These are phyloP conservation scores for Trichoderma sp. DNA, from an alignment of 2,329 filamentous ascomycete species.

Conservation along the genomic window DNA sequence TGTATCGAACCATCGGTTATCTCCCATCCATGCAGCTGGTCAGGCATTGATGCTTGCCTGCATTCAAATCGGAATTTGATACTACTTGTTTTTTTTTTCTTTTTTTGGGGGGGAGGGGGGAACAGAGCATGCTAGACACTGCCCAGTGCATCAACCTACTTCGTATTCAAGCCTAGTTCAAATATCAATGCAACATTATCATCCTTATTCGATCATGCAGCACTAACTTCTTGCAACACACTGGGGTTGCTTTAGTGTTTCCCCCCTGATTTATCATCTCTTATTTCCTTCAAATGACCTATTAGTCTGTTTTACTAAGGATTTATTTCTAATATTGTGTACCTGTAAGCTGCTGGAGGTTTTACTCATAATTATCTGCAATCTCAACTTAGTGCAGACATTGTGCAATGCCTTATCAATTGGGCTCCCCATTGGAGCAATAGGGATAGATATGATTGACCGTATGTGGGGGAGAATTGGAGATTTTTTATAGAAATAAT, in stretches of 20 bases:
- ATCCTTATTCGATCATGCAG: neutral
- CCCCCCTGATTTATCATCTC: neutral
- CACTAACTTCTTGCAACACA: neutral
- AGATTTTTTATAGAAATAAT: neutral
- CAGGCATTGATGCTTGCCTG: neutral
- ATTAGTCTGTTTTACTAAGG: neutral
- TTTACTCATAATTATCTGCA: neutral
- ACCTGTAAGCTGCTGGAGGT: neutral
- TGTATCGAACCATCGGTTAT: conserved; percentile 13
- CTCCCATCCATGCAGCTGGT: neutral
- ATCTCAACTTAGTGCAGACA: neutral
- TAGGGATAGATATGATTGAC: neutral
- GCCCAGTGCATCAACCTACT: neutral
- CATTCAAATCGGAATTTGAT: neutral
- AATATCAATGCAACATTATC: neutral
- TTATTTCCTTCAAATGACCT: neutral
- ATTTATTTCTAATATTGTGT: neutral
- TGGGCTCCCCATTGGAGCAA: neutral
- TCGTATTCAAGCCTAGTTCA: neutral
- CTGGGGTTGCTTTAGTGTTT: neutral
- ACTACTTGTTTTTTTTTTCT: neutral
- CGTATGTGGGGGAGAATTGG: neutral
- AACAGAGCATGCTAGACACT: neutral
- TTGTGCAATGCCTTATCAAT: neutral
- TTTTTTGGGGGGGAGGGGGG: no score